Percentiles rank a stretch among this genome's conserved stretches.
phyloP scores from a whole-genome alignment of 192 early-diverging fungal species.

The Coemansia sp. region DNA sequence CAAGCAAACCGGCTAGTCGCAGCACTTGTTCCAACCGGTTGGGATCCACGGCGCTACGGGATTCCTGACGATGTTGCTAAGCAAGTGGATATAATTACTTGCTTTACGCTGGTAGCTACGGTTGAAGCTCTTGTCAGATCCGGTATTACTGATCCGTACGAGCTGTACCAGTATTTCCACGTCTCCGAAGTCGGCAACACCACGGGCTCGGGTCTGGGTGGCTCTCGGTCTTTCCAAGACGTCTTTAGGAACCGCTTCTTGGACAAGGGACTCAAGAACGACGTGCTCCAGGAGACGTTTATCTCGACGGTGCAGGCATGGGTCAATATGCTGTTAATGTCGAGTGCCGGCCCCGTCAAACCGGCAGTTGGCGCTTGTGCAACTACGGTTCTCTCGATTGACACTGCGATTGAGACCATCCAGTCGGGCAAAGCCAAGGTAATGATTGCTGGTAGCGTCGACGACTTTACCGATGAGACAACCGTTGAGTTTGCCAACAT shows the following conservation, averaged over 20 bases:
- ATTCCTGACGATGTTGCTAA: slow-evolving; percentile 85
- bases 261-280: slow-evolving; percentile 76
- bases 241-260: slow-evolving; percentile 72
- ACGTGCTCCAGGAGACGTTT: slow-evolving; percentile 88
- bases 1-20: slow-evolving; percentile 78
- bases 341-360: slow-evolving; percentile 86
- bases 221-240: slow-evolving; percentile 67
- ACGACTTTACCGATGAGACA: slow-evolving; percentile 84
- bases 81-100: slow-evolving; percentile 86
- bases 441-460: slow-evolving; percentile 87
- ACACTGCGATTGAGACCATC: slow-evolving; percentile 86
- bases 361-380: slow-evolving; percentile 82
- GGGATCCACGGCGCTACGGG: slow-evolving; percentile 87
- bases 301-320: slow-evolving; percentile 95
- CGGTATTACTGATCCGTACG: slow-evolving; percentile 95
- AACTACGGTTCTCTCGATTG: slow-evolving; percentile 87
- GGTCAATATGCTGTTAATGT: slow-evolving; percentile 93
- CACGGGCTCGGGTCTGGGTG: slow-evolving; percentile 86
- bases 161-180: slow-evolving; percentile 94
- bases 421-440: slow-evolving; percentile 87
- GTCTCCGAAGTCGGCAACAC: slow-evolving; percentile 92
- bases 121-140: slow-evolving; percentile 87
- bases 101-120: slow-evolving; percentile 83
- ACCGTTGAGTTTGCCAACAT: slow-evolving; percentile 93
- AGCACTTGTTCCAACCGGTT: slow-evolving; percentile 91